phyloP scores from a whole-genome alignment of 2,329 filamentous ascomycete species.

The Aspergillus persii region DNA sequence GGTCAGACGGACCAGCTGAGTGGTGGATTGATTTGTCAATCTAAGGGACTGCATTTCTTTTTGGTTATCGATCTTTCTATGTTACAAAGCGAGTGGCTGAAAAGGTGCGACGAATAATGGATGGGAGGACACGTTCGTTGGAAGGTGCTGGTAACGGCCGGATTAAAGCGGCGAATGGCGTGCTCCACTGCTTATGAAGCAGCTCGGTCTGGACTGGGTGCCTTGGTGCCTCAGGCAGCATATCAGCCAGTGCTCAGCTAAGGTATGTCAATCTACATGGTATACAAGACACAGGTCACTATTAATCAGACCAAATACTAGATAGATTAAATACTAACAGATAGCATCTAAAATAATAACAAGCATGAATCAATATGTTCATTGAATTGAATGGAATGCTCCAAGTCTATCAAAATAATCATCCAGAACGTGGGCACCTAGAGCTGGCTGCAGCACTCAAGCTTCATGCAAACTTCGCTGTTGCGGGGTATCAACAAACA shows the following conservation, averaged over 20 bases:
- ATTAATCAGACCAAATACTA: too few relatives aligned
- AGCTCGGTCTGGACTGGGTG: constrained; percentile 21
- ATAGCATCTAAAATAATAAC: not conserved
- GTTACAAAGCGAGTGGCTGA: not conserved
- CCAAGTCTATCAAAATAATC: constrained; percentile 18
- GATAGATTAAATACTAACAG: not conserved
- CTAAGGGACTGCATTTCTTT: constrained; percentile 12
- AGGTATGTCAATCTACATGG: too few relatives aligned
- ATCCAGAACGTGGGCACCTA: constrained; percentile 6
- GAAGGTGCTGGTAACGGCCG: not conserved
- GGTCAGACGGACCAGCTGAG: constrained; percentile 7
- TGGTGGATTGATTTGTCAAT: constrained; percentile 12
- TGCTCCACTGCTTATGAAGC: constrained; percentile 36
- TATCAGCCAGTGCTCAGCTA: too few relatives aligned
- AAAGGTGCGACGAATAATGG: not conserved
- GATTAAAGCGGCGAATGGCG: constrained; percentile 26
- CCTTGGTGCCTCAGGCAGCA: constrained; percentile 12
- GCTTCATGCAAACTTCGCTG: constrained; percentile 23
- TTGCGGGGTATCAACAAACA: constrained; percentile 27
- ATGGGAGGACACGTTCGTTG: constrained; percentile 6
- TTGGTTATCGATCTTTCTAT: not conserved
- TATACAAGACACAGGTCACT: too few relatives aligned
- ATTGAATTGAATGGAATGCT: constrained; percentile 17
- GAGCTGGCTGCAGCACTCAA: constrained; percentile 11
- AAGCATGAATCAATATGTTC: constrained; percentile 12